A percentile compares a stretch with the other conserved stretches of the same genome.
These are phyloP conservation scores for Macrophomina phaseolina DNA, from an alignment of 2,329 filamentous ascomycete species.

Conservation along the genomic window DNA sequence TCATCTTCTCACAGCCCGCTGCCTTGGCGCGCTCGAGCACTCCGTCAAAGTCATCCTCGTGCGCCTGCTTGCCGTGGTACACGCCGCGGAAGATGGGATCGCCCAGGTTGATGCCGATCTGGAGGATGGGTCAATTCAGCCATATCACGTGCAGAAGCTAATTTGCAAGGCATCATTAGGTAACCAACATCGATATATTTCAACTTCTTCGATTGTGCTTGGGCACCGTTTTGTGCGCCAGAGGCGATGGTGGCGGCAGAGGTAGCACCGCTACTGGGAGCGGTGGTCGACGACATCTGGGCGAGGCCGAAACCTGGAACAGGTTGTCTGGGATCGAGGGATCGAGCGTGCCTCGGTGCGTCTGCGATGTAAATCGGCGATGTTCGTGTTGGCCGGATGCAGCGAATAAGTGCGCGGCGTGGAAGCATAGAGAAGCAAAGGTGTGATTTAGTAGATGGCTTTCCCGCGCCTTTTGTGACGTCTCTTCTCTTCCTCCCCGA, in stretches of 20 bases:
- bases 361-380: neutral
- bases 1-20: constrained; percentile 84
- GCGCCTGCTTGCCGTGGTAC: constrained; percentile 79
- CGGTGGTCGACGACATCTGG: constrained; percentile 3
- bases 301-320: neutral
- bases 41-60: constrained; percentile 74
- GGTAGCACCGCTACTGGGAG: neutral
- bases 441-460: neutral
- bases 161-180: neutral
- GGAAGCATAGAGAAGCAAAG: constrained; percentile 10
- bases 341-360: neutral
- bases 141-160: neutral
- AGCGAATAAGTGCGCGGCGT: constrained; percentile 6
- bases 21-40: constrained; percentile 80
- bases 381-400: neutral
- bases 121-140: constrained; percentile 3
- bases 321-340: neutral
- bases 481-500: neutral
- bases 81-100: constrained; percentile 87
- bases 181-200: constrained; percentile 20
- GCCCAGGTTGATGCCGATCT: constrained; percentile 93
- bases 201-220: constrained; percentile 7
- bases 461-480: constrained; percentile 13
- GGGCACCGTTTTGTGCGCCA: neutral
- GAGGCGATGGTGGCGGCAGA: neutral